Conservation (phyloP, 2,329 filamentous ascomycete genomes). For the Neobulgaria alba region DNA sequence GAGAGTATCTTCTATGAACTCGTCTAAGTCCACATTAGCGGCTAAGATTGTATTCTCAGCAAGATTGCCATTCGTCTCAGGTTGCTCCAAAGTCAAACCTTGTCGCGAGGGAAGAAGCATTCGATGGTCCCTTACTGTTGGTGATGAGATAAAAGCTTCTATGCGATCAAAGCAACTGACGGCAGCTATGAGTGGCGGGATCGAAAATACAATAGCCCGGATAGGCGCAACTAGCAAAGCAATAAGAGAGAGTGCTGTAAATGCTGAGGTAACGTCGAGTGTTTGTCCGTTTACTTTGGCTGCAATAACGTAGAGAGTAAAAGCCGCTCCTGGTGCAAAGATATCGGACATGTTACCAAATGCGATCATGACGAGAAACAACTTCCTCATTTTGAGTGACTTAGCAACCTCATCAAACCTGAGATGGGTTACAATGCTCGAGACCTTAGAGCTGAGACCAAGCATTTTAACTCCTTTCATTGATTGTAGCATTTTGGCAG, state of each 20-base stretch:
- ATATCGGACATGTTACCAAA: constrained; percentile 12
- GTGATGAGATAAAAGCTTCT: constrained; percentile 26
- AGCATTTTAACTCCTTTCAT: constrained; percentile 28
- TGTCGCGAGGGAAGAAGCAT: no score
- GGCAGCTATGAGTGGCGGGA: constrained; percentile 31
- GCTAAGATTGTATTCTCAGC: not conserved
- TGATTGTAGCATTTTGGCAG: constrained; percentile 18
- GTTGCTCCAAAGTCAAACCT: no score
- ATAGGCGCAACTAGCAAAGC: constrained; percentile 33
- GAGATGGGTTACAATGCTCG: not conserved
- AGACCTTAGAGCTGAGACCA: constrained; percentile 29
- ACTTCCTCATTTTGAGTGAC: not conserved
- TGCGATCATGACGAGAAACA: not conserved
- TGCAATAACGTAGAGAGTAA: constrained; percentile 30
- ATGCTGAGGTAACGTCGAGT: constrained; percentile 25
- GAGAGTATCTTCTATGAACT: not conserved
- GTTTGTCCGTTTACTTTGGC: constrained; percentile 24
- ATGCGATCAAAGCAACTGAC: constrained; percentile 34
- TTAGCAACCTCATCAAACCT: not conserved
- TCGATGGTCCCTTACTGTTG: not conserved
- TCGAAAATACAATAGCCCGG: constrained; percentile 31
- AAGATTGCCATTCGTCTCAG: no score
- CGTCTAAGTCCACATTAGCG: not conserved
- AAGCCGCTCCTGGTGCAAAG: constrained; percentile 32
- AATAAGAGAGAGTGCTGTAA: constrained; percentile 35